phyloP scores from a whole-genome alignment of 768 basidiomycete species.

The Lentinula raphanica region DNA sequence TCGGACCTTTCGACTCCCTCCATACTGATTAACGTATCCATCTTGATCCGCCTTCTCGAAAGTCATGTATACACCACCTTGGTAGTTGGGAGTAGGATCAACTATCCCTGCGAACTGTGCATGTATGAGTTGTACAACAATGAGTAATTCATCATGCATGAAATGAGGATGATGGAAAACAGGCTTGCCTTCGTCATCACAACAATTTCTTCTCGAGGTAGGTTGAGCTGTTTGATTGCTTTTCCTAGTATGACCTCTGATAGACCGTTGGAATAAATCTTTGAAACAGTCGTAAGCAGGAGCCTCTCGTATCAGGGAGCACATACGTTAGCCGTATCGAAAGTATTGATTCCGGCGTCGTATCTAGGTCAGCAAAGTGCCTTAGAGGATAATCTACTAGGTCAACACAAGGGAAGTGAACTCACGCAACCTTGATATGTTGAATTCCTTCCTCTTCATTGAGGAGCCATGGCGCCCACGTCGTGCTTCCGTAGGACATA shows the following conservation, averaged over 20 bases:
- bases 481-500: constrained; percentile 19
- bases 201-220: constrained; percentile 48
- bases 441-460: constrained; percentile 37
- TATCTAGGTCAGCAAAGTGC: no score
- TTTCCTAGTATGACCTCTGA: constrained; percentile 46
- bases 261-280: constrained; percentile 40
- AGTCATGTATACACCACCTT: background rate
- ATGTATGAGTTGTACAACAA: no score
- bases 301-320: background rate
- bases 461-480: constrained; percentile 40
- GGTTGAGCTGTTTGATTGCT: constrained; percentile 38
- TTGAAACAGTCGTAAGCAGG: background rate
- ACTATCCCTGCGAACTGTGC: background rate
- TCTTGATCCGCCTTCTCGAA: constrained; percentile 24
- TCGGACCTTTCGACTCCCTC: constrained; percentile 37
- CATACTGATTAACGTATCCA: constrained; percentile 45
- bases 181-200: constrained; percentile 50
- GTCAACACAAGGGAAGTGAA: background rate
- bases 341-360: constrained; percentile 31
- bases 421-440: constrained; percentile 41
- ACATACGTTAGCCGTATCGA: constrained; percentile 28
- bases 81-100: background rate
- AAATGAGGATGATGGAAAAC: no score
- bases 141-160: no score
- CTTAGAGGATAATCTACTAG: no score